phyloP scores from a whole-genome alignment of 2,329 filamentous ascomycete genomes.

The Ceratocystis destructans region DNA sequence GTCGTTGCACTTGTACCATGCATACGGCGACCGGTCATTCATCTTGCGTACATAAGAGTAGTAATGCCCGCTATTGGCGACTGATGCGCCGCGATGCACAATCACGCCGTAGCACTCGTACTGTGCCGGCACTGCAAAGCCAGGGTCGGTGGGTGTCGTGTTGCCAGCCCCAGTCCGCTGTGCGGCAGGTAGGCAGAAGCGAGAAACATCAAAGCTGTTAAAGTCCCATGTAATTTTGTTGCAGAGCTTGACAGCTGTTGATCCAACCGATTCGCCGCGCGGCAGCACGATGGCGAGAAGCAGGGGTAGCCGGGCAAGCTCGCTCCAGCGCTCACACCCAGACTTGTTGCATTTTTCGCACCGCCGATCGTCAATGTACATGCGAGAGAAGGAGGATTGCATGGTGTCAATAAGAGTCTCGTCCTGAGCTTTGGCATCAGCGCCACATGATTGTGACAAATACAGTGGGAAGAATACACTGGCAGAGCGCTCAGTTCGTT shows the following conservation, averaged over 20 bases:
- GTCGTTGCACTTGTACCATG: constrained; percentile 41
- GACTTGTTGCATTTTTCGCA: constrained; percentile 62
- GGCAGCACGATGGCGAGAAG: constrained; percentile 68
- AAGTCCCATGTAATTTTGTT: constrained; percentile 66
- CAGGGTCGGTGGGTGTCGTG: constrained; percentile 26
- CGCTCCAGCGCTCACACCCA: constrained; percentile 55
- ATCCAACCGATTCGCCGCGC: constrained; percentile 29
- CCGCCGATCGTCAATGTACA: constrained; percentile 53
- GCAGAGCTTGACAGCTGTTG: constrained; percentile 47
- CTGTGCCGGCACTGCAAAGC: constrained; percentile 35
- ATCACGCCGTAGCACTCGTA: constrained; percentile 85
- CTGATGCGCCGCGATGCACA: constrained; percentile 54
- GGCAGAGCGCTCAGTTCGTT: constrained; percentile 36
- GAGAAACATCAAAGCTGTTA: constrained; percentile 46
- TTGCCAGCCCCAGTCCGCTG: constrained; percentile 21
- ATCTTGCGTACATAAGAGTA: constrained; percentile 49
- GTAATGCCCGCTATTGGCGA: constrained; percentile 62
- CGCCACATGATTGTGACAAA: constrained; percentile 26
- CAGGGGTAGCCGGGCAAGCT: constrained; percentile 64
- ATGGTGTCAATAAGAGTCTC: constrained; percentile 57
- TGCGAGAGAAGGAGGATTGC: constrained; percentile 35
- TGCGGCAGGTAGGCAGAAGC: constrained; percentile 29
- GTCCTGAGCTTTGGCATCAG: constrained; percentile 24
- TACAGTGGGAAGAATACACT: constrained; percentile 37
- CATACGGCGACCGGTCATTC: constrained; percentile 26